A percentile compares a stretch with the other conserved stretches of the same genome.
phyloP scores from a whole-genome alignment of 805 yeast species.

The Lipomyces sp. region DNA sequence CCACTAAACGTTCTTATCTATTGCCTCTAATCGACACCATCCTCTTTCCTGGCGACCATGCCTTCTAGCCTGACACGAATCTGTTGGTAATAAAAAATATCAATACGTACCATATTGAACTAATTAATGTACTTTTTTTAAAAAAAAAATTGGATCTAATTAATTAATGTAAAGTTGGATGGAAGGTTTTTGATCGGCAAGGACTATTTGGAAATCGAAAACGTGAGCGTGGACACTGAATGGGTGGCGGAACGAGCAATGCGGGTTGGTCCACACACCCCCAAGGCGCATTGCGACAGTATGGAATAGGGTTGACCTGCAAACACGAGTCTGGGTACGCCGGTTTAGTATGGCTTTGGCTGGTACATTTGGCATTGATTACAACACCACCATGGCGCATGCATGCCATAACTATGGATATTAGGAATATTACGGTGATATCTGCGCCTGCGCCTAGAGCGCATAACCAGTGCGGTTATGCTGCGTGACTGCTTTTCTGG shows the following conservation, averaged over 20 bases:
- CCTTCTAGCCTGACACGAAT: too few species aligned
- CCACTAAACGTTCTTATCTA: too few species aligned
- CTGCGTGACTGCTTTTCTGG: constrained; percentile 16
- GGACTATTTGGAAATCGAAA: constrained; percentile 2
- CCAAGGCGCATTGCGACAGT: neutral
- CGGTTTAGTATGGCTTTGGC: neutral
- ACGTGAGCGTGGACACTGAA: constrained; percentile 4
- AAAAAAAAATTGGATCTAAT: neutral
- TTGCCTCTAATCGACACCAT: too few species aligned
- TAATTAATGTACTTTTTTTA: neutral
- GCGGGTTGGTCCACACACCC: neutral
- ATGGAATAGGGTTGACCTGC: neutral
- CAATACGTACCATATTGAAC: constrained; percentile 30
- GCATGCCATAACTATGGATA: neutral
- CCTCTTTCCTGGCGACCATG: too few species aligned
- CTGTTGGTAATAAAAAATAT: neutral
- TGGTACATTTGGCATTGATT: neutral
- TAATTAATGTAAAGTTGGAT: constrained; percentile 10
- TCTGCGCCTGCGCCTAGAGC: neutral
- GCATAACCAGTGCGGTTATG: neutral
- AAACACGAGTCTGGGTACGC: constrained; percentile 3
- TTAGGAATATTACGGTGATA: neutral
- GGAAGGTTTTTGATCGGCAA: neutral
- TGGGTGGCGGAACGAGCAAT: neutral
- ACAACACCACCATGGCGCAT: neutral